Evolutionary conservation across 2,329 filamentous ascomycete genomes (phyloP).

Genomic region (Geosmithia morbida): DNA sequence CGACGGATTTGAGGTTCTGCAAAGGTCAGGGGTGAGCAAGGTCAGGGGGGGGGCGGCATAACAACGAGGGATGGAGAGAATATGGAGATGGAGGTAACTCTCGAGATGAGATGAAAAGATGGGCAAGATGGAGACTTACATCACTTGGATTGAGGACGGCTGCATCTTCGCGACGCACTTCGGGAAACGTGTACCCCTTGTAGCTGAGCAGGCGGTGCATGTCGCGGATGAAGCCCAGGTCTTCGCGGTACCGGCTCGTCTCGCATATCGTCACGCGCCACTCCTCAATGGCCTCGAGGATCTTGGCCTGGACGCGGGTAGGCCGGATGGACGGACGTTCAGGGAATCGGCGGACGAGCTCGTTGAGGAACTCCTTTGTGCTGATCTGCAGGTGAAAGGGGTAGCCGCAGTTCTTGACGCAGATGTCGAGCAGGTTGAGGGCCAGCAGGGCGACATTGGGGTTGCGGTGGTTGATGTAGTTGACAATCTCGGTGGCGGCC

Average conservation of each 20-base stretch:
- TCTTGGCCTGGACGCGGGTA: slow-evolving; percentile 78
- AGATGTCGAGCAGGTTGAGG: slow-evolving; percentile 87
- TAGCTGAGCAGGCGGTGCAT: slow-evolving; percentile 95
- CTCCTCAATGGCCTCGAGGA: slow-evolving; percentile 93
- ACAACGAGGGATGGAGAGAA: too few relatives aligned
- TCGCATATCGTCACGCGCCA: slow-evolving; percentile 98
- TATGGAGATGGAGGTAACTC: too few relatives aligned
- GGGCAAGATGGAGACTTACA: slow-evolving; percentile 37
- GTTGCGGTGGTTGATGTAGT: slow-evolving; percentile 93
- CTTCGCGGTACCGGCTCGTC: slow-evolving; percentile 94
- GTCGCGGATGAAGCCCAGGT: slow-evolving; percentile 88
- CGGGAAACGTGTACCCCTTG: slow-evolving; percentile 93
- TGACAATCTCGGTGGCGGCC: slow-evolving; percentile 83
- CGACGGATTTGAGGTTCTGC: slow-evolving; percentile 85
- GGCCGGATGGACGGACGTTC: slow-evolving; percentile 80
- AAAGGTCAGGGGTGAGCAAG: slow-evolving; percentile 11
- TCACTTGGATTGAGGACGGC: slow-evolving; percentile 94
- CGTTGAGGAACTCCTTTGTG: slow-evolving; percentile 97
- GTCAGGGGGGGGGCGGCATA: too few relatives aligned
- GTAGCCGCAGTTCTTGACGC: slow-evolving; percentile 99
- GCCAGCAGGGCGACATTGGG: slow-evolving; percentile 87
- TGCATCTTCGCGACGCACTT: slow-evolving; percentile 83
- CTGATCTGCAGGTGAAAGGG: slow-evolving; percentile 97
- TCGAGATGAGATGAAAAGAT: too few relatives aligned
- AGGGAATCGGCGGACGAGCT: slow-evolving; percentile 89